Evolutionary conservation across 129 eudicot species (phyloP).

Genomic region (Flaveria linearis): DNA sequence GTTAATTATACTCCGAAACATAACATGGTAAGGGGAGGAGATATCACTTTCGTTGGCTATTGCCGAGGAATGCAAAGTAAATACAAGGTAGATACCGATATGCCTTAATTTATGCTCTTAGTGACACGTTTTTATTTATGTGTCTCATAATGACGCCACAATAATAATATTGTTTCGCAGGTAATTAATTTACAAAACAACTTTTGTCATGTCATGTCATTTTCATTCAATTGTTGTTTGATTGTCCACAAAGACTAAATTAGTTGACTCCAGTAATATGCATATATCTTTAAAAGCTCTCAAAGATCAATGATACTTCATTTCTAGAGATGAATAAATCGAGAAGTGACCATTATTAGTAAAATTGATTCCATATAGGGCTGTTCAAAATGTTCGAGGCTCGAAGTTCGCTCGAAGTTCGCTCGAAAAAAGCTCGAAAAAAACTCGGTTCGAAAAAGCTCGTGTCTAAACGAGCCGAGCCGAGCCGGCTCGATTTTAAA

Average conservation of each 20-base stretch:
- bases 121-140: background rate
- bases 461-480: too few species aligned
- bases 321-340: background rate
- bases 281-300: background rate
- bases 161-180: background rate
- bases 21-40: too few species aligned
- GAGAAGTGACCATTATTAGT: background rate
- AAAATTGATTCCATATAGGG: background rate
- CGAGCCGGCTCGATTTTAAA: too few species aligned
- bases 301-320: background rate
- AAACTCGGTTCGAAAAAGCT: too few species aligned
- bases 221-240: background rate
- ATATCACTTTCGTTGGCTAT: too few species aligned
- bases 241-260: slow-evolving; percentile 5
- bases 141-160: background rate
- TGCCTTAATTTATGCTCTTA: too few species aligned
- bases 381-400: too few species aligned
- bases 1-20: too few species aligned
- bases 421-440: too few species aligned
- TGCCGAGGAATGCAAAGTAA: background rate
- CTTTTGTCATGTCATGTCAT: slow-evolving; percentile 2
- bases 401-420: too few species aligned
- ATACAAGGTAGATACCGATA: too few species aligned
- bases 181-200: background rate
- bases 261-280: slow-evolving; percentile 3